phyloP scores from a whole-genome alignment of 371 early-diverging fungal species.

The Mucor piriformis region DNA sequence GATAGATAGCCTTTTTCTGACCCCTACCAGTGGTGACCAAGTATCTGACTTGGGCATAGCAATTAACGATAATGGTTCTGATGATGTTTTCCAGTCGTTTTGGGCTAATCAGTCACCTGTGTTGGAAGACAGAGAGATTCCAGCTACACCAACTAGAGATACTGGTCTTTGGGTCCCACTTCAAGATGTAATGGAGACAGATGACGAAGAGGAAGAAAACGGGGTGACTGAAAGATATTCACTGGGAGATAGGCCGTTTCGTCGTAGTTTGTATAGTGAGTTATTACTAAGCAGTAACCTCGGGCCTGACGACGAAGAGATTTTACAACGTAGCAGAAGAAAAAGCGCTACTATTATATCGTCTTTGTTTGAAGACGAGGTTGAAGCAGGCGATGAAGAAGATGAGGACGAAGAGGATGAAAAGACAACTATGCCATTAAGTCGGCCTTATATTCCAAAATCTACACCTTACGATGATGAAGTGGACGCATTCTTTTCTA shows the following conservation, averaged over 20 bases:
- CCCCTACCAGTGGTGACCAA: neutral
- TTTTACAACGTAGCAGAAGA: neutral
- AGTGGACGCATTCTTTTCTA: slow-evolving; percentile 35
- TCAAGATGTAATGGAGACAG: neutral
- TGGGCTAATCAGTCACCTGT: slow-evolving; percentile 7
- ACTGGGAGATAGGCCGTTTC: slow-evolving; percentile 6
- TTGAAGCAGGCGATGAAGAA: neutral
- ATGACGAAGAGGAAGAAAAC: slow-evolving; percentile 9
- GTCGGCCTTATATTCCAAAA: neutral
- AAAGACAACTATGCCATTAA: slow-evolving; percentile 25
- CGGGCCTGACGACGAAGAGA: slow-evolving; percentile 2
- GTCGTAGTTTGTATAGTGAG: slow-evolving; percentile 18
- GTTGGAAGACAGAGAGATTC: slow-evolving; percentile 2
- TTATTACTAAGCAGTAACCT: slow-evolving; percentile 13
- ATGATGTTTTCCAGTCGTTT: neutral
- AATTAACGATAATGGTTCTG: neutral
- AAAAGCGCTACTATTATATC: slow-evolving; percentile 8
- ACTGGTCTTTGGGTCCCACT: neutral
- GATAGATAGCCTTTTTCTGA: slow-evolving; percentile 12
- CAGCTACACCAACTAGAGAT: slow-evolving; percentile 3
- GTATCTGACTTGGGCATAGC: neutral
- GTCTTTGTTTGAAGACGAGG: slow-evolving; percentile 2
- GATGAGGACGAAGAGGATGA: slow-evolving; percentile 21
- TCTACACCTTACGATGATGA: slow-evolving; percentile 27
- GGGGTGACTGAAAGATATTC: neutral